A percentile compares a stretch with the other conserved stretches of the same genome.
Conservation (phyloP, 352 stramenopile species). For the Pythium biforme region DNA sequence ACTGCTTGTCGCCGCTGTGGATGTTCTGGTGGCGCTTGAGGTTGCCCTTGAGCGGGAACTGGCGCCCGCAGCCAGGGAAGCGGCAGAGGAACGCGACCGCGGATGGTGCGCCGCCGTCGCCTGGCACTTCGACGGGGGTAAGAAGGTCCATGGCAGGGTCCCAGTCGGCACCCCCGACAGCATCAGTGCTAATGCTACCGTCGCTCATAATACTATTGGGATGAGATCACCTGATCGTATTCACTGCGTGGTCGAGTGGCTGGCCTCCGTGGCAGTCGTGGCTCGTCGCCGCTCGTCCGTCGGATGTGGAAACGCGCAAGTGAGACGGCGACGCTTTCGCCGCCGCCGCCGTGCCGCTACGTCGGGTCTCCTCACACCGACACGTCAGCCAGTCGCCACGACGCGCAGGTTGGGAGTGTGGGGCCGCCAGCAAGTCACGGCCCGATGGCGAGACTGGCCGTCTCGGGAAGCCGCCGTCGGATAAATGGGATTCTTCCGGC, state of each 20-base stretch:
- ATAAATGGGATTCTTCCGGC: conserved; percentile 14
- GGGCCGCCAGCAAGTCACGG: no score
- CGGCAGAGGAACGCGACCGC: conserved; percentile 23
- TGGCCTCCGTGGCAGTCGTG: no score
- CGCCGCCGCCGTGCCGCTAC: no score
- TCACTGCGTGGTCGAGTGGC: no score
- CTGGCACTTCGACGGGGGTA: conserved; percentile 8
- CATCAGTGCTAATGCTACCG: not conserved
- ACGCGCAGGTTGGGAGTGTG: no score
- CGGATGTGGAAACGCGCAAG: no score
- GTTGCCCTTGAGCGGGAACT: conserved; percentile 41
- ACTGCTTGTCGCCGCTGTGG: conserved; percentile 36
- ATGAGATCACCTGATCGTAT: no score
- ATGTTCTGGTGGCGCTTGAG: conserved; percentile 44
- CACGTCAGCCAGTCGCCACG: not conserved
- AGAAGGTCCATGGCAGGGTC: conserved; percentile 17
- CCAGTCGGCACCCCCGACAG: not conserved
- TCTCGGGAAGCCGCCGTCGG: conserved; percentile 30
- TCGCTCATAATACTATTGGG: no score
- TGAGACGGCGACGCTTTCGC: not conserved
- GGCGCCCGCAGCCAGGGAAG: conserved; percentile 30
- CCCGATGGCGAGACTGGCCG: no score
- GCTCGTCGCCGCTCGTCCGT: no score
- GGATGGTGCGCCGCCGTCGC: not conserved
- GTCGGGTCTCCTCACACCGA: not conserved